Evolutionary conservation across 2,329 filamentous ascomycete species (phyloP), one percentile per base, ranked within the genome.

Genomic region (Alternaria conjuncta): DNA sequence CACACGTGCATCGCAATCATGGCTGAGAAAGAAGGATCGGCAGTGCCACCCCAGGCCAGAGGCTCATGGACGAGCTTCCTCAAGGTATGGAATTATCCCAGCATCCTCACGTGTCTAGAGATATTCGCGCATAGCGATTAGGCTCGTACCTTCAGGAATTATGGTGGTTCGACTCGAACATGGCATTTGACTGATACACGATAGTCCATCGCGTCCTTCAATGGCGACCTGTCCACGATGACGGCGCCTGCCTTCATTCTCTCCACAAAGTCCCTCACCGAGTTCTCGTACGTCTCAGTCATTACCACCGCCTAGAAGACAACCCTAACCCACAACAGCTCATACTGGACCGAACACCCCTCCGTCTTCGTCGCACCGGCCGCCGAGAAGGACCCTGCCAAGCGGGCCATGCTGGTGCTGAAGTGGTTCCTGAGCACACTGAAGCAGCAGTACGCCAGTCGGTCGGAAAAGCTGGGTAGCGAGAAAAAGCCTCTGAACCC

Each of bases 401-500:
- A 93, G 84, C 89, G 95, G 65, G 90, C 93, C 20, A 82, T 97
- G 70, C 85, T 95, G 32, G 95, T 98, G n/a, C 84, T 97, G 73
- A 96, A 95, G 81, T 98, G 95, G 95, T 98, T 97, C 83, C 83
- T 98, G 59, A 94, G 90, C 75, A 97, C 94, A 4, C 85, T 98
- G 56, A 97, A 96, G 84, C 93, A 96, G 81, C 93, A 97, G 79
- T 91, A 91, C 78, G 87, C 86, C 71, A 89, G 85, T 71, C 84
- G 88, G 63, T 96, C 92, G 77, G 94, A 97, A 78, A 89, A 90
- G 79, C 81, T 89, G 68, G 94, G 93, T 54, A 96, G 93, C 76
- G 95, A 97, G 85, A 98, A 98, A 89, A 99, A 98, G 85, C 95
- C 95, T 3, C 83, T 99, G 63, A 98, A 99, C 78, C 96, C 96